Percentiles rank a stretch among this genome's conserved stretches.
These are phyloP conservation scores for Anthracocystis setariae DNA, from an alignment of 1,284 basidiomycete species.

Conservation along the genomic window DNA sequence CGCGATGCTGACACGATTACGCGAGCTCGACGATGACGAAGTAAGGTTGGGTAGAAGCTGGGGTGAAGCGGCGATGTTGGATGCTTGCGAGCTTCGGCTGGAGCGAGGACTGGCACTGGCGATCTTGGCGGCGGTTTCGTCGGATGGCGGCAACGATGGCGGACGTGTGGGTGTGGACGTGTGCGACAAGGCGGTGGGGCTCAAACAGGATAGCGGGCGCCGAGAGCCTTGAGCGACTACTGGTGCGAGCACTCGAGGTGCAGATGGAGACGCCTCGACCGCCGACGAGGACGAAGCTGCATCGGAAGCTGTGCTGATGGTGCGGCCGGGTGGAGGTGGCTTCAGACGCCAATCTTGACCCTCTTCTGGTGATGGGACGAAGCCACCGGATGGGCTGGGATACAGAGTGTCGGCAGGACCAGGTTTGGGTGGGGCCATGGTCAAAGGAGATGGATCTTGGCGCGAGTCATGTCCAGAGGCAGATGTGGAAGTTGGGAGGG, in stretches of 20 bases:
- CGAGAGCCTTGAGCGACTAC: constrained; percentile 13
- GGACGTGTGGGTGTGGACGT: constrained; percentile 33
- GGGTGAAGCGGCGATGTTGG: constrained; percentile 22
- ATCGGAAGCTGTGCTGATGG: constrained; percentile 2
- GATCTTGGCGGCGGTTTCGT: constrained; percentile 49
- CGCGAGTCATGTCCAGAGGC: constrained; percentile 10
- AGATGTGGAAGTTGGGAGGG: constrained; percentile 14
- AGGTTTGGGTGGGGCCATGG: constrained; percentile 48
- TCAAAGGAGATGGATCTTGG: constrained; percentile 27
- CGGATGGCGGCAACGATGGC: constrained; percentile 34
- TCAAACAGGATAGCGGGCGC: constrained; percentile 12
- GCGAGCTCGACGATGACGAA: constrained; percentile 27
- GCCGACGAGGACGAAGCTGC: constrained; percentile 2
- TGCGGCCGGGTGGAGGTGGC: constrained; percentile 46
- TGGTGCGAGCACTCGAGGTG: constrained; percentile 15
- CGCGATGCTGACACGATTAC: constrained; percentile 20
- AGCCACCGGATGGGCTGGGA: constrained; percentile 52
- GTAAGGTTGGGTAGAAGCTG: constrained; percentile 26
- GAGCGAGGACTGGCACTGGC: constrained; percentile 32
- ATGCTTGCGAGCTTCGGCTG: constrained; percentile 41
- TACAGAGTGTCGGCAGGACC: constrained; percentile 52
- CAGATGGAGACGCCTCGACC: neutral
- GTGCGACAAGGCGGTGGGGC: constrained; percentile 11
- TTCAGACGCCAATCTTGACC: constrained; percentile 56
- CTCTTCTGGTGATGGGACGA: constrained; percentile 53